Evolutionary conservation across 1,284 basidiomycete species (phyloP), one percentile per base, ranked within the genome.

Genomic region (Athelia sp.): DNA sequence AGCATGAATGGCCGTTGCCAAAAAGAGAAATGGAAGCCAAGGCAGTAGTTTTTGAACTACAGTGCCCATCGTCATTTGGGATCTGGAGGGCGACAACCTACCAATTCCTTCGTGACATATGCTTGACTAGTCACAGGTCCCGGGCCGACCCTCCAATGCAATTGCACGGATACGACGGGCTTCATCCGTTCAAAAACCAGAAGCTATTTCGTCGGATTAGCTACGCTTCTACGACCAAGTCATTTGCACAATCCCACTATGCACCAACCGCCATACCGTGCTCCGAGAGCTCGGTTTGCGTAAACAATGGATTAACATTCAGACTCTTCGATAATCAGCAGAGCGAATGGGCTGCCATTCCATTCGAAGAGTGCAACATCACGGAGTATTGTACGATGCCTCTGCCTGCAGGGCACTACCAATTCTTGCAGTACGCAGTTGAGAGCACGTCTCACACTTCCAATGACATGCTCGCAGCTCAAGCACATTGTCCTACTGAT

Each of bases 1-100:
- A 74, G 3, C 60, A 75, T 38, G 78, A 81, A 46, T 79, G 76
- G 78, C 78, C 77, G 0, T 56, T 81, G 29, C 75, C 78, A 0
- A 24, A 49, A 0, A 43, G 59, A 4, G 2, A 24, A 2, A 31
- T 60, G 1, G 24, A 48, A 1, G 66, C 65, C 0, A 56, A 67
- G 45, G 53, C 51, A 0, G 64, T 67, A 0, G 61, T 80, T 0
- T 80, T 82, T 44, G 78, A 81, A 47, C 52, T 78, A 1, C 46
- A 55, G 3, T 66, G 66, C 42, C 79, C 79, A 0, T 21, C 52
- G 0, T 51, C 56, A 0, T 75, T 78, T 50, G 52, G 60, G 3
- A 59, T 66, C 31, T 81, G 79, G 79, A 63, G 79, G 15, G 57
- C 58, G 2, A 59, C 56, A 3, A 78, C 76, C 0, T 71, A 68